phyloP scores from a whole-genome alignment of 345 rosid species.

The Populus pruinosa region DNA sequence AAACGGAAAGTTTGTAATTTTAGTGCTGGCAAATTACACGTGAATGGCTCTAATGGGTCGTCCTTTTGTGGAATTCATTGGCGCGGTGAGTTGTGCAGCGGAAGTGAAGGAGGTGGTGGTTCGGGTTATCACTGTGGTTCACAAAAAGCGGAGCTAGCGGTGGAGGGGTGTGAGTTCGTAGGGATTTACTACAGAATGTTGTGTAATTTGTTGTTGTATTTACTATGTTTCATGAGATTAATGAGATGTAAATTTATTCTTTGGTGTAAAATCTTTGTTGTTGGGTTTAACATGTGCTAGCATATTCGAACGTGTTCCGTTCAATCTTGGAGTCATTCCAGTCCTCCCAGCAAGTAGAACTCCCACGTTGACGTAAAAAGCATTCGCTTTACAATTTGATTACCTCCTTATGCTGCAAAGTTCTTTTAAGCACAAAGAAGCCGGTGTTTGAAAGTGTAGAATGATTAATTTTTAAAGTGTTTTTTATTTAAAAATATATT shows the following conservation, averaged over 20 bases:
- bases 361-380: not conserved
- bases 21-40: not conserved
- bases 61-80: not conserved
- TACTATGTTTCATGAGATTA: conserved; percentile 11
- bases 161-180: conserved; percentile 4
- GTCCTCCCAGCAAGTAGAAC: not conserved
- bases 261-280: not conserved
- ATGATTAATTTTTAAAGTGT: not conserved
- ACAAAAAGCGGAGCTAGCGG: conserved; percentile 16
- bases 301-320: not conserved
- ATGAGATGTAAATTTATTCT: conserved; percentile 16
- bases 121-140: conserved; percentile 20
- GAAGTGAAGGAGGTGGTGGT: not conserved
- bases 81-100: not conserved
- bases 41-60: not conserved
- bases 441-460: no score
- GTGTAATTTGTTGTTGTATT: conserved; percentile 15
- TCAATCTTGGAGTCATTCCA: not conserved
- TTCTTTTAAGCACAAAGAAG: not conserved
- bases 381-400: not conserved
- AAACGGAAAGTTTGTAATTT: conserved; percentile 3
- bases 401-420: not conserved
- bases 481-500: no score
- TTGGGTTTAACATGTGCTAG: not conserved
- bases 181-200: conserved; percentile 1